Conservation (phyloP, 2,329 filamentous ascomycete genomes). For the Emmonsiellopsis sp. region DNA sequence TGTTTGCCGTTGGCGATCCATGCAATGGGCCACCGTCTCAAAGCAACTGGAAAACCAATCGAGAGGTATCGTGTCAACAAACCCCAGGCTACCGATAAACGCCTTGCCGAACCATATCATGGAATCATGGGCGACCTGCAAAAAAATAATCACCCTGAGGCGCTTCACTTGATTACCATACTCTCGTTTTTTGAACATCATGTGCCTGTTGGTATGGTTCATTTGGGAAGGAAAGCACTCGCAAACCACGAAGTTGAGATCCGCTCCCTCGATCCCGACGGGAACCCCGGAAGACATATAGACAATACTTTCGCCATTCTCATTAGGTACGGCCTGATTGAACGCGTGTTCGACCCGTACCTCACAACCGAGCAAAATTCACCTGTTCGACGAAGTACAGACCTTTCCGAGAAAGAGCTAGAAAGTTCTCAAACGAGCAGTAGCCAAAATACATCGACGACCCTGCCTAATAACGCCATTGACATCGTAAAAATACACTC, state of each 20-base stretch:
- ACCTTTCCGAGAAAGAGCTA: conserved; percentile 15
- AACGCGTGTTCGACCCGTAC: conserved; percentile 30
- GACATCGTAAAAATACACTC: conserved; percentile 41
- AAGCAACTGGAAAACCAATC: conserved; percentile 52
- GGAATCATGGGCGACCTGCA: conserved; percentile 40
- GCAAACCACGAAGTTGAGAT: conserved; percentile 18
- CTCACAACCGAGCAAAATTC: conserved; percentile 7
- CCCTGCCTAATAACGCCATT: conserved; percentile 25
- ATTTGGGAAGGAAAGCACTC: conserved; percentile 39
- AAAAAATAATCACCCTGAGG: conserved; percentile 38
- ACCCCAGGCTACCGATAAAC: conserved; percentile 48
- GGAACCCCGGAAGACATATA: conserved; percentile 26
- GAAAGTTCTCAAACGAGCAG: conserved; percentile 24
- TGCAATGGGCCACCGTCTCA: conserved; percentile 54
- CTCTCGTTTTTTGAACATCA: conserved; percentile 57
- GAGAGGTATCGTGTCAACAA: conserved; percentile 47
- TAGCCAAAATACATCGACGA: conserved; percentile 26
- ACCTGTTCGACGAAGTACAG: background rate
- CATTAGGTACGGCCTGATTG: conserved; percentile 38
- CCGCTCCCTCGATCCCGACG: conserved; percentile 17
- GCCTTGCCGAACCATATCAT: conserved; percentile 41
- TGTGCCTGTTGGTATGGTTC: conserved; percentile 58
- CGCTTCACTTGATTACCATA: conserved; percentile 56
- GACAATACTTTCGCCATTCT: conserved; percentile 38
- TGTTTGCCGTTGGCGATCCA: conserved; percentile 60